phyloP scores from a whole-genome alignment of 2,329 filamentous ascomycete genomes.

The Phaeosphaeriaceae sp. region DNA sequence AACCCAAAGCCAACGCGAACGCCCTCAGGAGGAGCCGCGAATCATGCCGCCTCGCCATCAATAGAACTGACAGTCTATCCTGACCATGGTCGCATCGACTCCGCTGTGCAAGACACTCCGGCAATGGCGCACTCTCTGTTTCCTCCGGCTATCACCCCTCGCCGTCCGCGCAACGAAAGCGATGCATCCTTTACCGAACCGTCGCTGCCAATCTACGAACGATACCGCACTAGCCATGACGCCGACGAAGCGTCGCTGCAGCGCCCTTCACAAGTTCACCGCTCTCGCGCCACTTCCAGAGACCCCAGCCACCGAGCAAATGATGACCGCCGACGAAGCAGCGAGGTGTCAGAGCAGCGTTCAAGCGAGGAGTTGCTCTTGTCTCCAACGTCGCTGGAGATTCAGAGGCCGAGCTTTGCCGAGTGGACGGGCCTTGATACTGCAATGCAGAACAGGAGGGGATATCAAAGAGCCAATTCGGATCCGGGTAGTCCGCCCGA shows the following conservation, averaged over 20 bases:
- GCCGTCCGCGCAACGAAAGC: constrained; percentile 17
- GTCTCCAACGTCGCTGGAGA: background rate
- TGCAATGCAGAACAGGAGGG: constrained; percentile 16
- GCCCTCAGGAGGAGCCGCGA: no score
- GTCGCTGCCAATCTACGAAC: constrained; percentile 1
- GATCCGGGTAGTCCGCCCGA: constrained; percentile 14
- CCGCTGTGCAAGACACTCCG: constrained; percentile 20
- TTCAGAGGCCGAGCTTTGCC: background rate
- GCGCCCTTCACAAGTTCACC: constrained; percentile 16
- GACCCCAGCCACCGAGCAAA: constrained; percentile 1
- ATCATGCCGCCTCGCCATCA: constrained; percentile 8
- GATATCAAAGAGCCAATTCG: constrained; percentile 20
- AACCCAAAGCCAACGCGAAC: constrained; percentile 1
- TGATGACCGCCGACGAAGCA: constrained; percentile 4
- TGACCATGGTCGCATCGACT: background rate
- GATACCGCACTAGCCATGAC: constrained; percentile 11
- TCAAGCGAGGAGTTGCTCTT: constrained; percentile 1
- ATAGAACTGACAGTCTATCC: constrained; percentile 25
- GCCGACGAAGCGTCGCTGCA: constrained; percentile 11
- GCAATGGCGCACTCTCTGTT: constrained; percentile 28
- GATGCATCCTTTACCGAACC: constrained; percentile 12
- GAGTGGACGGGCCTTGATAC: constrained; percentile 10
- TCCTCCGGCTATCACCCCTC: constrained; percentile 18
- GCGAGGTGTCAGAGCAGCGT: constrained; percentile 1
- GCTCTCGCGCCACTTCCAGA: constrained; percentile 4